phyloP scores from a whole-genome alignment of 495 filamentous ascomycete species.

The Massariosphaeria phaeospora region DNA sequence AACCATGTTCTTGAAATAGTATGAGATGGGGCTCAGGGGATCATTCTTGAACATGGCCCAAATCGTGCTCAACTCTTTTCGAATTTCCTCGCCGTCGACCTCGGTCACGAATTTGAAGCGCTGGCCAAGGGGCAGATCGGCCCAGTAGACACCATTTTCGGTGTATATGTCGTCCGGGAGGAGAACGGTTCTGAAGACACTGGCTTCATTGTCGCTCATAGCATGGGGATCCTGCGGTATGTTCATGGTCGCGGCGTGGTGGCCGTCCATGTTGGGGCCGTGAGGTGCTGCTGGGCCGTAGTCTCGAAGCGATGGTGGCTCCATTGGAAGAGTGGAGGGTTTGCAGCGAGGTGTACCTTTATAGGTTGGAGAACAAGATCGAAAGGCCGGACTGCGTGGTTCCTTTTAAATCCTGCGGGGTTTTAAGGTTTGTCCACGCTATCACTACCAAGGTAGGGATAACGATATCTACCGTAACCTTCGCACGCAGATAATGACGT shows the following conservation, averaged over 20 bases:
- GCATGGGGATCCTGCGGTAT: constrained; percentile 37
- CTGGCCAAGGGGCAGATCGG: constrained; percentile 64
- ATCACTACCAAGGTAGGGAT: no score
- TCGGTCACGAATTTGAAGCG: constrained; percentile 66
- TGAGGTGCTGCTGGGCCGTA: constrained; percentile 47
- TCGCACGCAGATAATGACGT: no score
- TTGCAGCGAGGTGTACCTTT: no score
- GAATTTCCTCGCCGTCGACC: constrained; percentile 60
- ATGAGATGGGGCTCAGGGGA: constrained; percentile 71
- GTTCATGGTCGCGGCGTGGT: constrained; percentile 36
- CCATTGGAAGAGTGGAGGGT: no score
- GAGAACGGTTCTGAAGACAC: constrained; percentile 67
- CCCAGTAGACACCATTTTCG: constrained; percentile 79
- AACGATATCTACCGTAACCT: no score
- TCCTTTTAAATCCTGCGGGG: no score
- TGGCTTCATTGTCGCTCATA: constrained; percentile 59
- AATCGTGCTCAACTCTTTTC: constrained; percentile 58
- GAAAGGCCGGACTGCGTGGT: no score
- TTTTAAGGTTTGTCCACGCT: no score
- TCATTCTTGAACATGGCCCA: constrained; percentile 75
- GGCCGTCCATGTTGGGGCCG: constrained; percentile 39
- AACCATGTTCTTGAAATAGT: constrained; percentile 81
- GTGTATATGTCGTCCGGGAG: constrained; percentile 81
- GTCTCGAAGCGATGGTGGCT: constrained; percentile 40
- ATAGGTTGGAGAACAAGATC: no score